phyloP scores from a whole-genome alignment of 306 rosid genomes.

The Nissolia schottii region DNA sequence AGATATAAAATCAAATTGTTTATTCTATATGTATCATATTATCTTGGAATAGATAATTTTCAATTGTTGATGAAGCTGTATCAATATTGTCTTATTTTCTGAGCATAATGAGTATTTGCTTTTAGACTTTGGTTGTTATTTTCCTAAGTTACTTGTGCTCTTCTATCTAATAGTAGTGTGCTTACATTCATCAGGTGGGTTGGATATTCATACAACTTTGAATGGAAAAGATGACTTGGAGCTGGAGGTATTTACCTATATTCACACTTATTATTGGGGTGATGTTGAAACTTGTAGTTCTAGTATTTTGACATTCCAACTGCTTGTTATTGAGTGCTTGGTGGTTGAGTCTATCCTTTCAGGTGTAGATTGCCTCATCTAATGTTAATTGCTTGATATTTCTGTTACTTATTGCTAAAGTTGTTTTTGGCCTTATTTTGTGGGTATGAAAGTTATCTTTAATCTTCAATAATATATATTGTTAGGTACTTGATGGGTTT shows the following conservation, averaged over 20 bases:
- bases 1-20: background rate
- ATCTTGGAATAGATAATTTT: background rate
- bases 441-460: slow-evolving; percentile 21
- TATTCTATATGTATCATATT: background rate
- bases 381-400: background rate
- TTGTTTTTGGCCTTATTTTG: background rate
- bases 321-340: background rate
- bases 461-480: slow-evolving; percentile 36
- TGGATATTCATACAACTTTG: slow-evolving; percentile 51
- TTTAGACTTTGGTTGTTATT: background rate
- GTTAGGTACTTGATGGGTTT: slow-evolving; percentile 83
- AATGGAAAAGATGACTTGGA: slow-evolving; percentile 57
- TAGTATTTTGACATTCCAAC: background rate
- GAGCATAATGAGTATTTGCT: background rate
- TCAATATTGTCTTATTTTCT: slow-evolving; percentile 5
- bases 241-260: slow-evolving; percentile 65
- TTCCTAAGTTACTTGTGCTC: background rate
- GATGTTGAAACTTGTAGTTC: slow-evolving; percentile 15
- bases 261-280: slow-evolving; percentile 17
- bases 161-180: slow-evolving; percentile 37
- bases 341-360: background rate
- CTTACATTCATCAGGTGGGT: slow-evolving; percentile 51
- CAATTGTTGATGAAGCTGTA: background rate
- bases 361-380: background rate
- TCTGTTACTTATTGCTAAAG: background rate